Evolutionary conservation across 306 rosid genomes (phyloP), one percentile per base, ranked within the genome.

Genomic region (Alnus glutinosa): DNA sequence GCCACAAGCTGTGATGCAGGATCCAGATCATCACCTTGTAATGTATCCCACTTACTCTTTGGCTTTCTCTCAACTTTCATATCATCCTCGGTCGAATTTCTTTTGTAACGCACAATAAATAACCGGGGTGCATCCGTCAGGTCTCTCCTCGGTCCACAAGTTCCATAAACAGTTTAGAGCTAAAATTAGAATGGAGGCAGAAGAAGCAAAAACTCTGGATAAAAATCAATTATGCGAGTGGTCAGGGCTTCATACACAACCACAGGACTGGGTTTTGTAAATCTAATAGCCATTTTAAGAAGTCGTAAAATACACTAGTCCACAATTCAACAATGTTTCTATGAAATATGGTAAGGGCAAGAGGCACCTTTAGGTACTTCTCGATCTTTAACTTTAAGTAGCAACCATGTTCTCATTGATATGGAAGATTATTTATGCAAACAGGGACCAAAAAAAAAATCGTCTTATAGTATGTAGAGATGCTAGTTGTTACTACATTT

Each of bases 1-100:
- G 98, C 97, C 82, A 95, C 97, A 75, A 91, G 94, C 84, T 92
- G 98, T 74, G 96, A 86, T 50, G 96, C 92, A 71, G 80, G 92
- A 84, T 93, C 98, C 55, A 83, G 44, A 50, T 92, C 98, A 63
- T 81, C 81, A 4, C 85, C 88, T 52, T 83, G 81, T 7, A 85
- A 57, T 18, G 81, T 18, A 68, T 86, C 90, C 84, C 87, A 82
- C 47, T 80, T 44, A 81, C 74, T 78, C 68, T 71, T 90, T 16
- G 83, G 61, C 83, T 75, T 86, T 76, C 59, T 83, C 77, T 92
- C 70, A 18, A 82, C 73, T 82, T 88, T 84, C 36, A 52, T 71
- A 75, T 88, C 78, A 55, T 76, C 84, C 76, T 83, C 85, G n/a
- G 89, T 89, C 44, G 74, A 78, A 85, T 92, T 91, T 80, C 96